Percentiles rank a stretch among this genome's conserved stretches.
These are phyloP conservation scores for Pythium oligandrum DNA, from an alignment of 352 stramenopile species.

Conservation along the genomic window DNA sequence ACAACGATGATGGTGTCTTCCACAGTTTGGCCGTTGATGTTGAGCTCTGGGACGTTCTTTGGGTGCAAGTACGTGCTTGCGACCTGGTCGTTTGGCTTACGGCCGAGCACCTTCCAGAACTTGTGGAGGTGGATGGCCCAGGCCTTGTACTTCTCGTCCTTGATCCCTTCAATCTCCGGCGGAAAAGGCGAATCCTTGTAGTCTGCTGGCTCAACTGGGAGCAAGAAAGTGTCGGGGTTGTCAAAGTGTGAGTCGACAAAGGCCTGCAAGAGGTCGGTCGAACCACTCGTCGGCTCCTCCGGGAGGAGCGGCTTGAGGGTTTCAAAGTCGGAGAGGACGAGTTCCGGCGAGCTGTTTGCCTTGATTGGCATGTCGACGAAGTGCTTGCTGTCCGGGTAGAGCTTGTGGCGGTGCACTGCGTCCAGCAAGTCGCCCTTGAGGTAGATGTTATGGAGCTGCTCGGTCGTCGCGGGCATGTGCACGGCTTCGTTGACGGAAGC, in stretches of 20 bases:
- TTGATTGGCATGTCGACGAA: slow-evolving; percentile 90
- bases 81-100: slow-evolving; percentile 13
- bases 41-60: slow-evolving; percentile 21
- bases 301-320: slow-evolving; percentile 3
- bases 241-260: slow-evolving; percentile 72
- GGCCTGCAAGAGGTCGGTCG: slow-evolving; percentile 25
- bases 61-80: slow-evolving; percentile 19
- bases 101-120: slow-evolving; percentile 34
- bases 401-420: slow-evolving; percentile 45
- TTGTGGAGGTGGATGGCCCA: slow-evolving; percentile 37
- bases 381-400: slow-evolving; percentile 85
- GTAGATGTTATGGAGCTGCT: slow-evolving; percentile 33
- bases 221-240: slow-evolving; percentile 45
- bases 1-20: slow-evolving; percentile 25
- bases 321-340: slow-evolving; percentile 32
- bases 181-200: slow-evolving; percentile 28
- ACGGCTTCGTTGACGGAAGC: too few relatives aligned
- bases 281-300: slow-evolving; percentile 15
- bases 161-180: slow-evolving; percentile 23
- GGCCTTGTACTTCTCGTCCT: slow-evolving; percentile 14
- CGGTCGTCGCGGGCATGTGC: too few relatives aligned
- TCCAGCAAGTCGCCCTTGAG: slow-evolving; percentile 50
- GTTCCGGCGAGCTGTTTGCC: slow-evolving; percentile 19
- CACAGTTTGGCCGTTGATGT: slow-evolving; percentile 18
- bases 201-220: slow-evolving; percentile 30